These are phyloP conservation scores for Whalleya microplaca DNA, from an alignment of 2,329 filamentous ascomycete genomes.

Conservation along the genomic window DNA sequence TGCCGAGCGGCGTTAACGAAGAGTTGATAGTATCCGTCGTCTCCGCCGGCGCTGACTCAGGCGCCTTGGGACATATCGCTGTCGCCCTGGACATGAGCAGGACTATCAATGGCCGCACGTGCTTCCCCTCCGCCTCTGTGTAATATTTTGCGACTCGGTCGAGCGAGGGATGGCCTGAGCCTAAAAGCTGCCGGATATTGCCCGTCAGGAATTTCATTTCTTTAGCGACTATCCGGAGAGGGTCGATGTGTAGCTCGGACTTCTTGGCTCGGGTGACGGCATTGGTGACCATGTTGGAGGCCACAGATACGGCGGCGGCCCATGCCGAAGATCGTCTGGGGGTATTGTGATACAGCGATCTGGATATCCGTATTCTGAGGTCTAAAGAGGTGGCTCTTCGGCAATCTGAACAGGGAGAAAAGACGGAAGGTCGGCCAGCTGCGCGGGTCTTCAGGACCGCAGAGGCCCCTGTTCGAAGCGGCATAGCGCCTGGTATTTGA, in stretches of 20 bases:
- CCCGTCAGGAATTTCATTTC: slow-evolving; percentile 96
- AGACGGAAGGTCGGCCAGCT: slow-evolving; percentile 39
- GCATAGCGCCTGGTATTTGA: slow-evolving; percentile 46
- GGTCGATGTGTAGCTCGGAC: slow-evolving; percentile 77
- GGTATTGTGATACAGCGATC: slow-evolving; percentile 49
- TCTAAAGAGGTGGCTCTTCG: slow-evolving; percentile 38
- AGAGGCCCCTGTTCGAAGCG: slow-evolving; percentile 57
- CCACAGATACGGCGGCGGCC: slow-evolving; percentile 73
- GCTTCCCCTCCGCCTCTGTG: slow-evolving; percentile 94
- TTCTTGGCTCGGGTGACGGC: slow-evolving; percentile 65
- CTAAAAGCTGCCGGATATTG: slow-evolving; percentile 90
- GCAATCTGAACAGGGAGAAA: slow-evolving; percentile 46
- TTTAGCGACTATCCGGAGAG: slow-evolving; percentile 86
- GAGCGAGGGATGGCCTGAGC: slow-evolving; percentile 90
- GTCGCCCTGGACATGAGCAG: slow-evolving; percentile 96
- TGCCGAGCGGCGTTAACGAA: slow-evolving; percentile 56
- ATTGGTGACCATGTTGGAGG: slow-evolving; percentile 72
- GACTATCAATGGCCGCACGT: slow-evolving; percentile 91
- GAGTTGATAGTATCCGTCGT: slow-evolving; percentile 54
- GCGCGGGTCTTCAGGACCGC: slow-evolving; percentile 49
- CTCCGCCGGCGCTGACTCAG: slow-evolving; percentile 44
- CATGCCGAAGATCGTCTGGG: slow-evolving; percentile 64
- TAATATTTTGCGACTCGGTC: slow-evolving; percentile 98
- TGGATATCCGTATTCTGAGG: slow-evolving; percentile 39
- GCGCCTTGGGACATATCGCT: slow-evolving; percentile 69